phyloP scores from a whole-genome alignment of 2,329 filamentous ascomycete genomes.

The Lachnum nothofagi region DNA sequence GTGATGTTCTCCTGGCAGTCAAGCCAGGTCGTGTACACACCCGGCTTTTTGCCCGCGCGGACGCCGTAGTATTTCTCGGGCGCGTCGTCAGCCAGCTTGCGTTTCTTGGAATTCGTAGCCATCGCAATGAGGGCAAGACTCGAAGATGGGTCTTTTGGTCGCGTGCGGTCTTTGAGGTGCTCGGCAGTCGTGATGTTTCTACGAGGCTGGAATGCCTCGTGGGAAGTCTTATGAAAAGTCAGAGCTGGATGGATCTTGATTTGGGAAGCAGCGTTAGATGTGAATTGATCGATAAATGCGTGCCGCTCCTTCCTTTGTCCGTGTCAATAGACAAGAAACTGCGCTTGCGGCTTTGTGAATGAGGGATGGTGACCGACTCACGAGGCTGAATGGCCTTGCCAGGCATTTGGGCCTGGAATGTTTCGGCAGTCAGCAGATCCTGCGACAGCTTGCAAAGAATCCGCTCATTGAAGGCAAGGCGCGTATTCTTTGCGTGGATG shows the following conservation, averaged over 20 bases:
- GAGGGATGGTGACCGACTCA: background rate
- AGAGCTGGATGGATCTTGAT: background rate
- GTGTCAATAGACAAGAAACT: no score
- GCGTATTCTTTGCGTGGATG: no score
- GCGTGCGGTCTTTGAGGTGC: no score
- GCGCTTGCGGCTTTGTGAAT: no score
- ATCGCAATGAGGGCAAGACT: conserved; percentile 3
- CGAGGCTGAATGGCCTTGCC: conserved; percentile 5
- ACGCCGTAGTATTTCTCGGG: conserved; percentile 58
- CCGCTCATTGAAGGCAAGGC: conserved; percentile 2
- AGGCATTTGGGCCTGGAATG: background rate
- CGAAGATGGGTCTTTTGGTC: no score
- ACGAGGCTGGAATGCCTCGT: no score
- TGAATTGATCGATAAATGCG: background rate
- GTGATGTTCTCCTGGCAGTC: conserved; percentile 57
- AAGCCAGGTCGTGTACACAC: conserved; percentile 58
- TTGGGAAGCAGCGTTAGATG: background rate
- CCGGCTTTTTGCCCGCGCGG: conserved; percentile 49
- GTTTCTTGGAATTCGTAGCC: conserved; percentile 24
- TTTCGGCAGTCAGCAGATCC: conserved; percentile 4
- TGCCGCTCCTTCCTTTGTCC: no score
- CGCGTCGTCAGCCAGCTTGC: conserved; percentile 21
- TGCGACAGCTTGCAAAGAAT: background rate
- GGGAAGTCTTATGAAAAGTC: no score
- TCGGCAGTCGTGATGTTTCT: no score